Evolutionary conservation across 2,329 filamentous ascomycete species (phyloP).

Genomic region (Aureobasidium sp.): DNA sequence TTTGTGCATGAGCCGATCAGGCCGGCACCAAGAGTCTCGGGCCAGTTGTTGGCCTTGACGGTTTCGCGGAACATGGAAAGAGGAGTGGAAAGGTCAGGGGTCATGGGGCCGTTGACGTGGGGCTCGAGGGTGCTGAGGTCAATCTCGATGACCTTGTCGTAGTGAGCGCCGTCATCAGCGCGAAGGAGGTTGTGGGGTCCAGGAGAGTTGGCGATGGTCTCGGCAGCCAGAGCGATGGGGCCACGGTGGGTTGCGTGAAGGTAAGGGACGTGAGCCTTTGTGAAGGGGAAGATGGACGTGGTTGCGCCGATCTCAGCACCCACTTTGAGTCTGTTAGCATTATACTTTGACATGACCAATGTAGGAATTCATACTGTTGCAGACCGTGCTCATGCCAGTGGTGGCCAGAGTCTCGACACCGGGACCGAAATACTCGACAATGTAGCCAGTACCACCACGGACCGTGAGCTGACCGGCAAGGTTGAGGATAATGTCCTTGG

Average conservation of each 20-base stretch:
- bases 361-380: slow-evolving; percentile 57
- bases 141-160: slow-evolving; percentile 86
- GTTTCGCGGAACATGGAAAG: slow-evolving; percentile 82
- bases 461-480: slow-evolving; percentile 88
- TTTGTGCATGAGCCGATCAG: slow-evolving; percentile 98
- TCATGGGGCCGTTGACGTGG: slow-evolving; percentile 95
- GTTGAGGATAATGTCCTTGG: slow-evolving; percentile 90
- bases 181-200: slow-evolving; percentile 57
- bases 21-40: slow-evolving; percentile 80
- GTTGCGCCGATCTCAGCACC: slow-evolving; percentile 89
- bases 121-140: slow-evolving; percentile 85
- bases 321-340: slow-evolving; percentile 66
- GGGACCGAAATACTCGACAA: slow-evolving; percentile 84
- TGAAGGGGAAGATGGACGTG: slow-evolving; percentile 92
- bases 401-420: slow-evolving; percentile 83
- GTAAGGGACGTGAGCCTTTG: slow-evolving; percentile 73
- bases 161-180: slow-evolving; percentile 74
- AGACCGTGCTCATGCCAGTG: slow-evolving; percentile 88
- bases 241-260: slow-evolving; percentile 73
- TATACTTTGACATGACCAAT: slow-evolving; percentile 56
- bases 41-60: slow-evolving; percentile 81
- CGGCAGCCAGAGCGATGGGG: slow-evolving; percentile 60
- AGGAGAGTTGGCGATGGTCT: slow-evolving; percentile 50
- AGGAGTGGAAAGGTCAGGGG: slow-evolving; percentile 87
- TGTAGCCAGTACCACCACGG: slow-evolving; percentile 78